These are phyloP conservation scores for Periconia sp. DNA, from an alignment of 2,329 filamentous ascomycete species.

Conservation along the genomic window DNA sequence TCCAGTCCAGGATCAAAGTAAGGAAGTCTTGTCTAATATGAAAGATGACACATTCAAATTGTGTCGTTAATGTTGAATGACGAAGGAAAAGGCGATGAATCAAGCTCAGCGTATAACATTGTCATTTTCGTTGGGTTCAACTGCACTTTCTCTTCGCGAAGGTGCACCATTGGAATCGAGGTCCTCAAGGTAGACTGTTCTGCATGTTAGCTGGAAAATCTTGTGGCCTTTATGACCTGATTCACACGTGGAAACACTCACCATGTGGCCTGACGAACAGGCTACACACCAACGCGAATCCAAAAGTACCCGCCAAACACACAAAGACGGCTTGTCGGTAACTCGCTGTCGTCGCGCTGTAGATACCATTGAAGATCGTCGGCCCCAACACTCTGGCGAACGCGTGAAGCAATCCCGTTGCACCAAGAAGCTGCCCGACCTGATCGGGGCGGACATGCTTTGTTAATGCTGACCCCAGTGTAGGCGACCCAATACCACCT, in stretches of 20 bases:
- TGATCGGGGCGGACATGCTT: slow-evolving; percentile 85
- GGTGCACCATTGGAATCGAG: slow-evolving; percentile 6
- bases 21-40: not conserved
- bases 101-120: not conserved
- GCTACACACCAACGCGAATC: slow-evolving; percentile 64
- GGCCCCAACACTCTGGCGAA: slow-evolving; percentile 78
- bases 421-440: slow-evolving; percentile 85
- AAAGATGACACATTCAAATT: not conserved
- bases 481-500: slow-evolving; percentile 83
- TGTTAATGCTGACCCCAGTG: slow-evolving; percentile 79
- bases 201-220: not conserved
- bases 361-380: slow-evolving; percentile 82
- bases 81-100: not conserved
- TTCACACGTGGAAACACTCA: slow-evolving; percentile 54
- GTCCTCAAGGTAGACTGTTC: slow-evolving; percentile 9
- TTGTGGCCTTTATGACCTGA: not conserved
- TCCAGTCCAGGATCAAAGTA: not conserved
- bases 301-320: slow-evolving; percentile 68
- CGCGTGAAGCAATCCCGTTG: slow-evolving; percentile 82
- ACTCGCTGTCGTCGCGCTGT: slow-evolving; percentile 74
- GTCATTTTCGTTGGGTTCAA: not conserved
- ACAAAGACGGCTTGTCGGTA: slow-evolving; percentile 86
- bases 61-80: not conserved
- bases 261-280: slow-evolving; percentile 74
- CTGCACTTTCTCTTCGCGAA: slow-evolving; percentile 1